Conservation (phyloP, 148 eudicot genomes). For the Camellia japonica region DNA sequence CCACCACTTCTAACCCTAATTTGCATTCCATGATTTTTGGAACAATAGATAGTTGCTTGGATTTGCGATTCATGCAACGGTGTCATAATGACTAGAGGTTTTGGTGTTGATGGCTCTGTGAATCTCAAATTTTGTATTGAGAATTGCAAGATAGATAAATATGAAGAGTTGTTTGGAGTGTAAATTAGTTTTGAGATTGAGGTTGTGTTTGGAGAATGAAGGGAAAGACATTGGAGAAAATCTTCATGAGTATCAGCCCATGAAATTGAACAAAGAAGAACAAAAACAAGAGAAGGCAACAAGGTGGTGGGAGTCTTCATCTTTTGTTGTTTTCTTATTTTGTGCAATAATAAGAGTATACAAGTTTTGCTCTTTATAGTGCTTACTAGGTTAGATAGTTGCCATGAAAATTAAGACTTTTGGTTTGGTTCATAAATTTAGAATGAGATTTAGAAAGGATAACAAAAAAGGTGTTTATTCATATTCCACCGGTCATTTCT, state of each 20-base stretch:
- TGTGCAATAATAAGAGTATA: not conserved
- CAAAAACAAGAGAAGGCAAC: not conserved
- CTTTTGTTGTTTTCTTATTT: not conserved
- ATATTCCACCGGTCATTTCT: too few species aligned
- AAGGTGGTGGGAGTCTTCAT: conserved; percentile 3
- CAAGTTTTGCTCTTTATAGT: not conserved
- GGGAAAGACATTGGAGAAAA: conserved; percentile 2
- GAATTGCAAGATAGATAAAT: not conserved
- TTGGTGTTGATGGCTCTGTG: not conserved
- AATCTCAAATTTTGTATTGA: not conserved
- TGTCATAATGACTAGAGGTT: conserved; percentile 12
- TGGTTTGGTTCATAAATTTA: too few species aligned
- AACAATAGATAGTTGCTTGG: not conserved
- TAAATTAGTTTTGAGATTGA: conserved; percentile 12
- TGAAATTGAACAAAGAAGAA: not conserved
- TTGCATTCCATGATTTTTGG: not conserved
- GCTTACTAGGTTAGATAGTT: not conserved
- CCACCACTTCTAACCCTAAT: conserved; percentile 12
- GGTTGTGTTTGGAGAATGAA: not conserved
- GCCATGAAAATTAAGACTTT: not conserved
- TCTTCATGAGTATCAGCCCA: not conserved
- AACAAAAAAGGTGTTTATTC: too few species aligned
- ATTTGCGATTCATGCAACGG: not conserved
- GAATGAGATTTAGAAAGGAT: too few species aligned
- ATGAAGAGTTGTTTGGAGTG: conserved; percentile 12